Evolutionary conservation across 2,329 filamentous ascomycete genomes (phyloP), one percentile per base, ranked within the genome.

Genomic region (Fusarium buxicola): DNA sequence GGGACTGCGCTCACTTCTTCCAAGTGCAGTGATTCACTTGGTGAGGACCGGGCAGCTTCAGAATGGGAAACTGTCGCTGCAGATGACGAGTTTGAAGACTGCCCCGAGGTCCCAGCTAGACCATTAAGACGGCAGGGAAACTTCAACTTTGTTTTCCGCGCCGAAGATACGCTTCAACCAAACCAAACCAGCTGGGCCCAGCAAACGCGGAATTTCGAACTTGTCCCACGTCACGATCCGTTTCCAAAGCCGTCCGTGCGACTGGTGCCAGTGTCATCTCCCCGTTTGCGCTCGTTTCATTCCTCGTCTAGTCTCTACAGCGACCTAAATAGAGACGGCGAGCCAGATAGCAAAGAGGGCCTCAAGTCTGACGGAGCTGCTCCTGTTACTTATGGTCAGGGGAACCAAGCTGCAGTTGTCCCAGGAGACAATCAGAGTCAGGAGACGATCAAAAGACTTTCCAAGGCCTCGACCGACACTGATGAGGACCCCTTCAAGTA

Each of bases 401-500:
- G 18, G 4, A 43, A 24, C 2, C 32, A 40, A 36, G 36, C 52
- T 30, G 38, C 18, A 8, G 16, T 21, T 10, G 38, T 25, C 3
- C 13, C 38, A 12, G 43, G 38, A 10, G 15, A 49, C 5, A 44
- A 50, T 16, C 34, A 38, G 25, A 38, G 52, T 13, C 53, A 56
- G 4, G 56, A 68, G 9, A 32, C 55, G 8, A 16, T 39, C 30
- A 61, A 60, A 27, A 68, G 63, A 60, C 36, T 68, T 48, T 63
- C 74, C n/a, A 66, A 71, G 56, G 35, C 76, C 52, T 77, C 76
- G 2, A 74, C 70, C 58, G 75, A 74, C 21, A 69, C 70, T 4
- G 75, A 74, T 24, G 76, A 73, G 1, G 80, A 83, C 35, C 81
- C 78, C 0, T 84, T 84, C 69, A 74, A 74, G 43, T 84, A 82